Percentiles rank a stretch among this genome's conserved stretches.
phyloP scores from a whole-genome alignment of 441 rosid species.

The Lepidium campestre region DNA sequence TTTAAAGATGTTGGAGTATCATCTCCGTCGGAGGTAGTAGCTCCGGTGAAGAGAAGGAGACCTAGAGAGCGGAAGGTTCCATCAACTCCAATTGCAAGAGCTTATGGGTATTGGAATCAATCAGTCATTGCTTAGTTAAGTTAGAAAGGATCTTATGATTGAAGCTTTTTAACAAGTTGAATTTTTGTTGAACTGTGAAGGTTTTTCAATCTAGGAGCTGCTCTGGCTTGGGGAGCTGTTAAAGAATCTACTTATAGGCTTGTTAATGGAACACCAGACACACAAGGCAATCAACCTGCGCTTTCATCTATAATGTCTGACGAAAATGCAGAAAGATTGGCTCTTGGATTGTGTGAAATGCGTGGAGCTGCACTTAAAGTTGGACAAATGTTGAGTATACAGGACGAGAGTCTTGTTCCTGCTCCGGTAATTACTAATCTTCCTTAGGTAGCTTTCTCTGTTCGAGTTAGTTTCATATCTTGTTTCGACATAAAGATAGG shows the following conservation, averaged over 20 bases:
- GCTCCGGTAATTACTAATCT: slow-evolving; percentile 55
- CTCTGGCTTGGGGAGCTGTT: slow-evolving; percentile 91
- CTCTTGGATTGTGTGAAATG: slow-evolving; percentile 85
- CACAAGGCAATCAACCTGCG: slow-evolving; percentile 55
- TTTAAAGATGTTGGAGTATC: slow-evolving; percentile 18
- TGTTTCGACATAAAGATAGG: slow-evolving; percentile 13
- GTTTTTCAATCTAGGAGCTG: slow-evolving; percentile 98
- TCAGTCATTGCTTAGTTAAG: not conserved
- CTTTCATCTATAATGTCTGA: slow-evolving; percentile 70
- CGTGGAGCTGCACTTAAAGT: slow-evolving; percentile 97
- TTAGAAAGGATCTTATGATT: not conserved
- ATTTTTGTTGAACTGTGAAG: slow-evolving; percentile 43
- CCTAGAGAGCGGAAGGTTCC: slow-evolving; percentile 91
- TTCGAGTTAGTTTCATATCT: not conserved
- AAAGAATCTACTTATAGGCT: slow-evolving; percentile 87
- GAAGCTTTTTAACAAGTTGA: not conserved
- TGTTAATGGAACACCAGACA: slow-evolving; percentile 53
- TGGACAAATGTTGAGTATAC: slow-evolving; percentile 97
- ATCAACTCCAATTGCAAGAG: slow-evolving; percentile 81
- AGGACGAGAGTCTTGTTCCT: slow-evolving; percentile 94
- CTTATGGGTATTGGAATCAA: slow-evolving; percentile 52
- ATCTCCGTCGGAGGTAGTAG: slow-evolving; percentile 25
- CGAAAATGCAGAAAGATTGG: slow-evolving; percentile 86
- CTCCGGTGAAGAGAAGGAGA: slow-evolving; percentile 51
- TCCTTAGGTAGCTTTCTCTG: not conserved